These are phyloP conservation scores for Centella asiatica DNA, from an alignment of 129 eudicot species.

Conservation along the genomic window DNA sequence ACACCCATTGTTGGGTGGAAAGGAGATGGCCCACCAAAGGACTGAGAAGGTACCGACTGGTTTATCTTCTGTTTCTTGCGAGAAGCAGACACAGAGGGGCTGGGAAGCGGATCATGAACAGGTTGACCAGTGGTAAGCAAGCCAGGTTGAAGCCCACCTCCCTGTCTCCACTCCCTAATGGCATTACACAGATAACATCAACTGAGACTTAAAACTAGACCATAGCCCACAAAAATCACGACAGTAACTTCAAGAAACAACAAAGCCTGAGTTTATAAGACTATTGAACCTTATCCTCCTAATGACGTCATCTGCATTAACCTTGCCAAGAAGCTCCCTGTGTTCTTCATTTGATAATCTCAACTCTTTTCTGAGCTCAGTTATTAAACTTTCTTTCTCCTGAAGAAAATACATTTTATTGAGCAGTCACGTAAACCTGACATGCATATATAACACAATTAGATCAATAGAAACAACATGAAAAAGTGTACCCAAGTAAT, in stretches of 20 bases:
- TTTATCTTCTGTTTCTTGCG: constrained; percentile 76
- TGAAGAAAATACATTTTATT: constrained; percentile 28
- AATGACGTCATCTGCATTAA: constrained; percentile 75
- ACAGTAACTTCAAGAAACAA: not conserved
- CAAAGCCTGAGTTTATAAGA: constrained; percentile 4
- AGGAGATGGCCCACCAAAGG: constrained; percentile 75
- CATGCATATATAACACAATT: constrained; percentile 11
- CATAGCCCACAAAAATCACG: constrained; percentile 11
- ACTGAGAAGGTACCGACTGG: constrained; percentile 54
- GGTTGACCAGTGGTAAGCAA: constrained; percentile 45
- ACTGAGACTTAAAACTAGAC: constrained; percentile 10
- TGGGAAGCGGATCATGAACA: constrained; percentile 64
- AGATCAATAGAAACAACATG: constrained; percentile 1
- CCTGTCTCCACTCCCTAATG: constrained; percentile 83
- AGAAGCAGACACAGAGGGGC: constrained; percentile 82
- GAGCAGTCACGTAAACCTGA: constrained; percentile 22
- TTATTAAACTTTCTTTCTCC: constrained; percentile 90
- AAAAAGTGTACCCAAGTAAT: constrained; percentile 67
- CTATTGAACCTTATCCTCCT: constrained; percentile 63
- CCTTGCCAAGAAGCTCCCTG: constrained; percentile 70
- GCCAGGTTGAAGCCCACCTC: constrained; percentile 58
- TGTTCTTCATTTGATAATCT: constrained; percentile 92
- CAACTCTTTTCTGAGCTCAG: constrained; percentile 87
- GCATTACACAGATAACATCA: constrained; percentile 15
- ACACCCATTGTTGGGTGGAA: constrained; percentile 44